Percentiles rank a stretch among this genome's conserved stretches.
These are phyloP conservation scores for Xylaria sp. DNA, from an alignment of 2,329 filamentous ascomycete genomes.

Conservation along the genomic window DNA sequence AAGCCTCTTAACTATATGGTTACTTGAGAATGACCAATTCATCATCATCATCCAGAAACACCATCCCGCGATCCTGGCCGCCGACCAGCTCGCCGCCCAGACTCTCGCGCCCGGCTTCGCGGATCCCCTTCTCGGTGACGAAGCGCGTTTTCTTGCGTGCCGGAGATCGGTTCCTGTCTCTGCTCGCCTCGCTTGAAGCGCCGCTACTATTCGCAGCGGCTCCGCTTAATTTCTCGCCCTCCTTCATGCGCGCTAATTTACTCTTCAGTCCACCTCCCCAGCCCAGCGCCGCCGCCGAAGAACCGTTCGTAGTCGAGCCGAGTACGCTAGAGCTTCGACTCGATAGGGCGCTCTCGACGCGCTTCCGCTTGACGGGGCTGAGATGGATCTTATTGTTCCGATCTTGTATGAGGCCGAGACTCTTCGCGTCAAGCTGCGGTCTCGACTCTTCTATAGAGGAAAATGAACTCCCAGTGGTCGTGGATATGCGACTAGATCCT, in stretches of 20 bases:
- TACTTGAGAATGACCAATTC: slow-evolving; percentile 35
- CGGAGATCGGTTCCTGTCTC: slow-evolving; percentile 53
- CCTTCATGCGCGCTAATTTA: slow-evolving; percentile 70
- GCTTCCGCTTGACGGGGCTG: slow-evolving; percentile 70
- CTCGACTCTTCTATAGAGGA: slow-evolving; percentile 43
- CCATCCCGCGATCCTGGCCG: slow-evolving; percentile 26
- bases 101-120: slow-evolving; percentile 80
- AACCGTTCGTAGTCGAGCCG: not conserved
- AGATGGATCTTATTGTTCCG: slow-evolving; percentile 62
- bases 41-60: slow-evolving; percentile 37
- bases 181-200: not conserved
- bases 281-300: slow-evolving; percentile 54
- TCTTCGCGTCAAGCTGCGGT: slow-evolving; percentile 55
- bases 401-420: slow-evolving; percentile 55
- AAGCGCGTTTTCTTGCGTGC: slow-evolving; percentile 81
- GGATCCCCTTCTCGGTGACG: slow-evolving; percentile 79
- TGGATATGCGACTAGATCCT: slow-evolving; percentile 29
- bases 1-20: not conserved
- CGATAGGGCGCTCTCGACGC: slow-evolving; percentile 60
- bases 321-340: slow-evolving; percentile 34
- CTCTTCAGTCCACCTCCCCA: slow-evolving; percentile 67
- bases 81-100: slow-evolving; percentile 62
- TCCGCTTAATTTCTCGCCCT: slow-evolving; percentile 62
- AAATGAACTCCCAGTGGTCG: slow-evolving; percentile 4
- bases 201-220: not conserved